phyloP scores from a whole-genome alignment of 2,329 filamentous ascomycete species.

The Mycocentrospora acerina region DNA sequence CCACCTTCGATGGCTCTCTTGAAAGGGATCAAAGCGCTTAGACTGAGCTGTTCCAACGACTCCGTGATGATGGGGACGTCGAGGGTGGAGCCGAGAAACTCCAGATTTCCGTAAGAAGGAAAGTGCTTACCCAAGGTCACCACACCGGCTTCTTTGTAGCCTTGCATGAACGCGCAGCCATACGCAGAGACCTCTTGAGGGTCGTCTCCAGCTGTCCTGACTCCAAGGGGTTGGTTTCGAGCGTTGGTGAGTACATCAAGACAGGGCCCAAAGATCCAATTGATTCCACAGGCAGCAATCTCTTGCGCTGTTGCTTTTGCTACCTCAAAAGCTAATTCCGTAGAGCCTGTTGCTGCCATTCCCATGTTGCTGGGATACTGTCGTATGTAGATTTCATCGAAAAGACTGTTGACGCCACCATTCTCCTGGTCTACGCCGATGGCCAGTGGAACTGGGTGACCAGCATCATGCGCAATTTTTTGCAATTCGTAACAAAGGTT shows the following conservation, averaged over 20 bases:
- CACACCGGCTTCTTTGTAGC: constrained; percentile 87
- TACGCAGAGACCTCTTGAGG: constrained; percentile 94
- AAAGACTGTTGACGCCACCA: constrained; percentile 94
- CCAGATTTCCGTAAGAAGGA: constrained; percentile 91
- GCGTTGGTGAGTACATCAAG: constrained; percentile 93
- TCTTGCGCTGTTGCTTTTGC: constrained; percentile 93
- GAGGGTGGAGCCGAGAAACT: constrained; percentile 85
- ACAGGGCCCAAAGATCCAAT: constrained; percentile 91
- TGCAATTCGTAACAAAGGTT: constrained; percentile 87
- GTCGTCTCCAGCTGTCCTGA: constrained; percentile 87
- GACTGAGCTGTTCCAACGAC: constrained; percentile 84
- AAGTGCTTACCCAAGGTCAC: constrained; percentile 95
- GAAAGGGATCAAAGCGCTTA: constrained; percentile 91
- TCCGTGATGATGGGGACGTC: constrained; percentile 96
- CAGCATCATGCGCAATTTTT: constrained; percentile 84
- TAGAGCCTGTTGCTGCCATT: constrained; percentile 85
- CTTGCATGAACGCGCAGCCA: constrained; percentile 85
- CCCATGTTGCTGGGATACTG: constrained; percentile 98
- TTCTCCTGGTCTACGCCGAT: constrained; percentile 97
- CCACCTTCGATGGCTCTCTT: constrained; percentile 85
- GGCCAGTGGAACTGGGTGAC: constrained; percentile 82
- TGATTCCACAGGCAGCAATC: constrained; percentile 88
- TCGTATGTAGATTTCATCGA: constrained; percentile 91
- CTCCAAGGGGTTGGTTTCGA: constrained; percentile 84
- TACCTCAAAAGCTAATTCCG: constrained; percentile 82